Base-by-base conservation (phyloP, 2,329 filamentous ascomycete genomes). In the Fusarium transvaalense region DNA sequence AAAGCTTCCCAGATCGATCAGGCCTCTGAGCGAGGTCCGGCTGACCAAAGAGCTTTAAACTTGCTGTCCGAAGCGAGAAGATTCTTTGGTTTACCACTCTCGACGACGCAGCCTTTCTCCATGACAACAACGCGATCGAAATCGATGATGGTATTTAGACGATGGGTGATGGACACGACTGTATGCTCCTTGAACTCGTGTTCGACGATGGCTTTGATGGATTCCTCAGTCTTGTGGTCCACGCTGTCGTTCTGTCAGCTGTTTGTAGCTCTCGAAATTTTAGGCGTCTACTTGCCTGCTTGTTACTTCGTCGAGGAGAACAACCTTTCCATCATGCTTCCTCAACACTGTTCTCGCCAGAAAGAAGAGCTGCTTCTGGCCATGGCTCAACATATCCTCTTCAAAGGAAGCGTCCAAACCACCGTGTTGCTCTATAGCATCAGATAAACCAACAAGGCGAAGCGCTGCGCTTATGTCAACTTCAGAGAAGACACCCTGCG, bases 341-440 rank as follows among this genome's bases (percentile, higher is more conserved):
- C 78, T 74, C 25, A 86, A 66, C 15, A 87, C 75, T 0, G 83
- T 81, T 23, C 85, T 76, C 0, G 83, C 84, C 2, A 88, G 74
- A 38, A 79, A 82, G 60, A 87, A 83, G 12, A 87, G 75, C 71
- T 87, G 85, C 46, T 78, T 78, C 71, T 88, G 81, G 1, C 85
- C 84, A 43, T 82, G 79, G 2, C 80, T 83, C 4, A 83, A 70
- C 7, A 71, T 62, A 8, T 79, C 71, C 9, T 77, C 71, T 4
- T 73, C 67, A 35, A 84, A 77, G 0, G 74, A 67, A 2, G 69
- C 73, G n/a, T 80, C 74, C 1, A 85, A 69, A 1, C 80, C 81
- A 2, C 80, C 81, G 3, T 72, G 71, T 2, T 72, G 58, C 10
- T 80, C 76, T n/a, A 86, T 74, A 0, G 78, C 71, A 4, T 78